Percentiles rank a stretch among this genome's conserved stretches.
Evolutionary conservation across 768 basidiomycete genomes (phyloP).

Genomic region (Paxillus rubicundulus): DNA sequence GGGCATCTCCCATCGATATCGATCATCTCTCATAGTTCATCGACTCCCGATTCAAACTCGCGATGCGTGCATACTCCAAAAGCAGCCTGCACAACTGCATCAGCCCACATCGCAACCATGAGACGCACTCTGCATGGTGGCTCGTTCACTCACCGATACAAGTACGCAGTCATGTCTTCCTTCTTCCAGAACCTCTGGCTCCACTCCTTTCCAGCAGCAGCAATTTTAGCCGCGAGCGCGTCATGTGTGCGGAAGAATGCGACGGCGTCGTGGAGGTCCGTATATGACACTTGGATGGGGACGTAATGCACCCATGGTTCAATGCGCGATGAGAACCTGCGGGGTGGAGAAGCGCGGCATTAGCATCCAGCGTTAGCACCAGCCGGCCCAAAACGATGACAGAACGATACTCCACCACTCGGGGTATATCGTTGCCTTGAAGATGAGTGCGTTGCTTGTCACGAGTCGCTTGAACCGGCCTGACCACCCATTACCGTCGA

Average conservation of each 20-base stretch:
- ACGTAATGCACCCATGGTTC: conserved; percentile 76
- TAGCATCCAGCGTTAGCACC: background rate
- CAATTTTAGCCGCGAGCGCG: conserved; percentile 54
- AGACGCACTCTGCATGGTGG: rapidly evolving
- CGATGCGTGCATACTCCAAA: conserved; percentile 53
- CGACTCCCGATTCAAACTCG: conserved; percentile 43
- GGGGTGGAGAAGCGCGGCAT: background rate
- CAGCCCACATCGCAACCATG: background rate
- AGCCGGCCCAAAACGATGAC: background rate
- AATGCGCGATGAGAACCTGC: conserved; percentile 54
- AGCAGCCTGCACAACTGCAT: conserved; percentile 37
- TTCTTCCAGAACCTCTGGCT: conserved; percentile 54
- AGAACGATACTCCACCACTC: conserved; percentile 51
- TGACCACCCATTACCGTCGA: conserved; percentile 69
- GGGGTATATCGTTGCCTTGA: conserved; percentile 71
- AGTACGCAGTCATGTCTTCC: conserved; percentile 59
- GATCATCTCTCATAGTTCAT: conserved; percentile 35
- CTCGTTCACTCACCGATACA: conserved; percentile 46
- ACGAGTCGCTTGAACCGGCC: conserved; percentile 66
- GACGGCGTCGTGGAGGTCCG: conserved; percentile 67
- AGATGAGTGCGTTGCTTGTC: conserved; percentile 57
- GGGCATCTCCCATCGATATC: no score
- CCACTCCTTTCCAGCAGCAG: conserved; percentile 54
- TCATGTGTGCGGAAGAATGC: conserved; percentile 75
- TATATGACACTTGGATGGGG: conserved; percentile 61